A percentile compares a stretch with the other conserved stretches of the same genome.
Evolutionary conservation across 148 eudicot species (phyloP).

Genomic region (Chenopodium album): DNA sequence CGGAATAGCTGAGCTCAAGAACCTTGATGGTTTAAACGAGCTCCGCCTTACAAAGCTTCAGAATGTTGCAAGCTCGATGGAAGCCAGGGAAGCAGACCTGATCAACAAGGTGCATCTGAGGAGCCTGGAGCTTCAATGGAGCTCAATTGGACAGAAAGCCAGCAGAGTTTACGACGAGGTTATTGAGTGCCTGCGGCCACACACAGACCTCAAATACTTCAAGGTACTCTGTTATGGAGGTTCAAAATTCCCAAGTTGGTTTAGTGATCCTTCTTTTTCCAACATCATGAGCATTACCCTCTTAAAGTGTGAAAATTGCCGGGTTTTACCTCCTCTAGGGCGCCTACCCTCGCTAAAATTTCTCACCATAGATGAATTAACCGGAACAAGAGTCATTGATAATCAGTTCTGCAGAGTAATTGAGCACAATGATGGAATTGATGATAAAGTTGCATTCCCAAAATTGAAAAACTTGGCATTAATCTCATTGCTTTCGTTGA

Average conservation of each 20-base stretch:
- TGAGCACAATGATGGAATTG: background rate
- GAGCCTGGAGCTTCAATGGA: background rate
- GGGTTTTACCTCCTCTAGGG: conserved; percentile 6
- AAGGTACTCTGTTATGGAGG: conserved; percentile 1
- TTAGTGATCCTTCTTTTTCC: background rate
- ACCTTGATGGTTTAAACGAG: background rate
- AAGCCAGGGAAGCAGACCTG: background rate
- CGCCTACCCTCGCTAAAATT: background rate
- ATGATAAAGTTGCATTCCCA: conserved; percentile 7
- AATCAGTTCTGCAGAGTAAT: background rate
- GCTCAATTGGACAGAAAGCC: background rate
- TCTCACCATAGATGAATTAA: background rate
- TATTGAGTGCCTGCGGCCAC: background rate
- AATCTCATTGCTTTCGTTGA: background rate
- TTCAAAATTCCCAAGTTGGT: conserved; percentile 11
- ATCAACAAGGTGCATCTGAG: background rate
- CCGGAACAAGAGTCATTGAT: background rate
- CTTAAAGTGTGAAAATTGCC: conserved; percentile 12
- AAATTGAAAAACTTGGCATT: background rate
- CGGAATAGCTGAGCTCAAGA: background rate
- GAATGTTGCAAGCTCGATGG: background rate
- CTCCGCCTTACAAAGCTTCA: background rate
- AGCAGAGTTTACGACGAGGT: background rate
- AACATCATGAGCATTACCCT: conserved; percentile 7
- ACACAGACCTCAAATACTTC: background rate